Conservation (phyloP, 176 grass and related monocot species). For the Pontederia crassipes region DNA sequence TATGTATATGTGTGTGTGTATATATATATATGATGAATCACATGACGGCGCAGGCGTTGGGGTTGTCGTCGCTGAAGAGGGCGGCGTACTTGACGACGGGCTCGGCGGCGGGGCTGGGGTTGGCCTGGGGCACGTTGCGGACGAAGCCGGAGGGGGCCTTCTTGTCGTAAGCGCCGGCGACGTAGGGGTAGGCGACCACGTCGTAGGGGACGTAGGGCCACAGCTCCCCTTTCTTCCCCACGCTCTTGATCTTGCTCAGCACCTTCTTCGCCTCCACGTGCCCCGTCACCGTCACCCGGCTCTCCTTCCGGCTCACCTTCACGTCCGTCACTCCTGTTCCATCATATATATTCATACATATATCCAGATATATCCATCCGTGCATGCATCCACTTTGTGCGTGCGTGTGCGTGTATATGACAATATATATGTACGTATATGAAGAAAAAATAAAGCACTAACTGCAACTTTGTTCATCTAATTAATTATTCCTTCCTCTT, state of each 20-base stretch:
- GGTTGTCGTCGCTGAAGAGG: slow-evolving; percentile 81
- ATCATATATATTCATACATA: no score
- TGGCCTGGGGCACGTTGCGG: slow-evolving; percentile 45
- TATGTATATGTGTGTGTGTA: no score
- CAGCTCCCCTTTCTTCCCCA: slow-evolving; percentile 56
- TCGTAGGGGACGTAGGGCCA: slow-evolving; percentile 74
- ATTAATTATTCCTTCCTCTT: no score
- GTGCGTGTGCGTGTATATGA: no score
- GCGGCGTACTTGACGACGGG: slow-evolving; percentile 33
- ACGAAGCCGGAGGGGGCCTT: slow-evolving; percentile 59
- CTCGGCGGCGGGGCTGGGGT: slow-evolving; percentile 33
- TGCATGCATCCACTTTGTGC: no score
- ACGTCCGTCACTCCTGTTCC: slow-evolving; percentile 43
- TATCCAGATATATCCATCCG: no score
- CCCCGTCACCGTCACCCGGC: slow-evolving; percentile 57
- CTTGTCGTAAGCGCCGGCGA: slow-evolving; percentile 76
- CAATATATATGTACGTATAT: no score
- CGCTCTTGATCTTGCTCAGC: slow-evolving; percentile 42
- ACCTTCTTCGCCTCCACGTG: slow-evolving; percentile 71
- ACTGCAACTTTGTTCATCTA: no score
- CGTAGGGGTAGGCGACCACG: slow-evolving; percentile 56
- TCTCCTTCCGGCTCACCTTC: slow-evolving; percentile 54
- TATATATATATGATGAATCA: slow-evolving; percentile 6
- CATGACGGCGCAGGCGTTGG: slow-evolving; percentile 58
- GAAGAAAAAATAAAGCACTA: no score